Evolutionary conservation across 768 basidiomycete species (phyloP), one percentile per base, ranked within the genome.

Genomic region (Kondoa malvinella): DNA sequence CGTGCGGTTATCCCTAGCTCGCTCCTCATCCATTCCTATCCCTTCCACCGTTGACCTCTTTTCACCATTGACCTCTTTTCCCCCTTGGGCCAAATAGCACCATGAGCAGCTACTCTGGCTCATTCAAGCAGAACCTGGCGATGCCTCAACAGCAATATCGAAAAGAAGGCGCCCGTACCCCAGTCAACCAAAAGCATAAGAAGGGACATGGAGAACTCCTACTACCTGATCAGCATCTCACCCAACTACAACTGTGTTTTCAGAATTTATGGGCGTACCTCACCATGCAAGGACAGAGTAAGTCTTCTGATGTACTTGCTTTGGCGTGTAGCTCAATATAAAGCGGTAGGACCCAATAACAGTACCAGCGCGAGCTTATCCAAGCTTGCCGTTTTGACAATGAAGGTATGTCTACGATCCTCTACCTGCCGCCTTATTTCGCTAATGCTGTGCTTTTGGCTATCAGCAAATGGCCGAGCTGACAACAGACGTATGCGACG

Each of bases 81-180:
- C n/a, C n/a, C n/a, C n/a, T n/a, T n/a, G n/a, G n/a, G n/a, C n/a
- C n/a, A n/a, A n/a, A n/a, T n/a, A n/a, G n/a, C n/a, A n/a, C n/a
- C n/a, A 60, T 60, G 58, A 60, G 25, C 14, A 60, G 58, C 58
- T 60, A 60, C 58, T 60, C n/a, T 31, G 58, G 58, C 58, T 60
- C 58, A 4, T 60, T 60, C 25, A 31, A 60, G 58, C 25, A 60
- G 58, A 25, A 60, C 27, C n/a, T 26, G 27, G 58, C 14, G 15
- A 14, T 31, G 4, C 58, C 25, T 60, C 25, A 4, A 4, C 58
- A 29, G 12, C 58, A 50, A 50, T 8, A 60, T 29, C 12, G 30
- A 8, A 60, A 14, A 26, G 15, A 25, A 4, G 25, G 27, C 12
- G n/a, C 58, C 25, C 30, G 25, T 25, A 14, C 25, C 27, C n/a